Evolutionary conservation across 495 filamentous ascomycete species (phyloP).

Genomic region (Xylaria castorea): DNA sequence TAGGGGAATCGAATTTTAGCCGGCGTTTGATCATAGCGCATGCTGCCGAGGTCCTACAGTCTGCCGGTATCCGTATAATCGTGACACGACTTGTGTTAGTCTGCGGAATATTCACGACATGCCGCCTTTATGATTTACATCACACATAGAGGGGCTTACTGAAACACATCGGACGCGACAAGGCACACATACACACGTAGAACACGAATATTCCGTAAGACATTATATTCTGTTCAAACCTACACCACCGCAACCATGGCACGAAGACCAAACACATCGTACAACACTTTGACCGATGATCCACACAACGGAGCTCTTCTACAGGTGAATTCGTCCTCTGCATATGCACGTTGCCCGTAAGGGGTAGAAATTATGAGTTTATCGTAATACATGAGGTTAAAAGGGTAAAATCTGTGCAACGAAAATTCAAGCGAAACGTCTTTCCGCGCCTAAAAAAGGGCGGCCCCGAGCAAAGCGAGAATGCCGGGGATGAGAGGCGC

Average conservation of each 20-base stretch:
- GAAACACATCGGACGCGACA: neutral
- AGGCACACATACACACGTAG: neutral
- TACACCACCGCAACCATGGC: neutral
- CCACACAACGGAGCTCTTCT: neutral
- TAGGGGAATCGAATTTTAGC: neutral
- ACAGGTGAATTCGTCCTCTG: constrained; percentile 4
- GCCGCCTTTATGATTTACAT: neutral
- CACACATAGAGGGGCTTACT: neutral
- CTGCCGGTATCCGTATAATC: neutral
- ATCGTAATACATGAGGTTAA: constrained; percentile 16
- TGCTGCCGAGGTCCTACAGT: neutral
- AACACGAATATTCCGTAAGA: neutral
- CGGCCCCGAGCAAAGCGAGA: constrained; percentile 37
- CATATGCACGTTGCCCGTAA: constrained; percentile 15
- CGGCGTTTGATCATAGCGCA: neutral
- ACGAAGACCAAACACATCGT: neutral
- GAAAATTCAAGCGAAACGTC: neutral
- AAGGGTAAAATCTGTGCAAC: constrained; percentile 5
- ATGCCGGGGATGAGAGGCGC: constrained; percentile 38
- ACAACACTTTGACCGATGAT: neutral
- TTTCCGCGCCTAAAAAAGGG: constrained; percentile 31
- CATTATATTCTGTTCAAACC: constrained; percentile 10
- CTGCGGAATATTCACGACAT: constrained; percentile 4
- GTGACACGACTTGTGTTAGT: constrained; percentile 9
- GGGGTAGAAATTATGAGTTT: constrained; percentile 18